phyloP scores from a whole-genome alignment of 768 basidiomycete genomes.

The Termitomyces sp. region DNA sequence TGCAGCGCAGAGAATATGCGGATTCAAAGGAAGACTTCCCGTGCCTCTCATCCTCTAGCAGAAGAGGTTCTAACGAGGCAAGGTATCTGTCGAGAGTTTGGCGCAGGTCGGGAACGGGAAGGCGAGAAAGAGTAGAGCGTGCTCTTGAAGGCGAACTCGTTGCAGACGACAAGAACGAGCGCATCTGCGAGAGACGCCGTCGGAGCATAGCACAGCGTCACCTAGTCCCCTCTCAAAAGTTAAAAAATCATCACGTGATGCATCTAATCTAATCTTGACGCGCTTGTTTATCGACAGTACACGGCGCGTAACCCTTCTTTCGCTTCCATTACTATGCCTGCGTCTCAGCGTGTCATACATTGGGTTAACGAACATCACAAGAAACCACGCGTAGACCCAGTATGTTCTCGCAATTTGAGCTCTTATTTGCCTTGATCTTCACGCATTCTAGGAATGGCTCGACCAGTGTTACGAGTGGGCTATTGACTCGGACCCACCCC shows the following conservation, averaged over 20 bases:
- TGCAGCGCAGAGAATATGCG: constrained; percentile 47
- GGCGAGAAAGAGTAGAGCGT: constrained; percentile 40
- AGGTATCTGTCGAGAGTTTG: constrained; percentile 76
- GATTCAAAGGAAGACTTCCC: constrained; percentile 46
- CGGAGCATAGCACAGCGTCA: constrained; percentile 12
- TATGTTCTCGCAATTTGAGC: constrained; percentile 20
- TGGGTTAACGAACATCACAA: constrained; percentile 55
- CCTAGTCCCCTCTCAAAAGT: background rate
- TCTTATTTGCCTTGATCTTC: background rate
- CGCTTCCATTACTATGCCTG: constrained; percentile 18
- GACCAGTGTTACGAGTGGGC: constrained; percentile 68
- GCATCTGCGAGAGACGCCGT: constrained; percentile 14
- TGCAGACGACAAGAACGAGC: constrained; percentile 12
- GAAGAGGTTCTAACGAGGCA: constrained; percentile 68
- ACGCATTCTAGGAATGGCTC: constrained; percentile 60
- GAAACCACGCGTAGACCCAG: constrained; percentile 59
- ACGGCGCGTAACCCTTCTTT: constrained; percentile 1
- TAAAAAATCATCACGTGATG: constrained; percentile 15
- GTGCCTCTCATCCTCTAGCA: constrained; percentile 66
- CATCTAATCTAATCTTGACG: constrained; percentile 24
- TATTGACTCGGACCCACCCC: constrained; percentile 30
- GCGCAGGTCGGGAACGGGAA: constrained; percentile 78
- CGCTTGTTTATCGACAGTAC: background rate
- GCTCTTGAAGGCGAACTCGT: background rate
- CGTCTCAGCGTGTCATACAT: constrained; percentile 30